Evolutionary conservation across 139 green algal species (phyloP).

Genomic region (Microglena sp.): DNA sequence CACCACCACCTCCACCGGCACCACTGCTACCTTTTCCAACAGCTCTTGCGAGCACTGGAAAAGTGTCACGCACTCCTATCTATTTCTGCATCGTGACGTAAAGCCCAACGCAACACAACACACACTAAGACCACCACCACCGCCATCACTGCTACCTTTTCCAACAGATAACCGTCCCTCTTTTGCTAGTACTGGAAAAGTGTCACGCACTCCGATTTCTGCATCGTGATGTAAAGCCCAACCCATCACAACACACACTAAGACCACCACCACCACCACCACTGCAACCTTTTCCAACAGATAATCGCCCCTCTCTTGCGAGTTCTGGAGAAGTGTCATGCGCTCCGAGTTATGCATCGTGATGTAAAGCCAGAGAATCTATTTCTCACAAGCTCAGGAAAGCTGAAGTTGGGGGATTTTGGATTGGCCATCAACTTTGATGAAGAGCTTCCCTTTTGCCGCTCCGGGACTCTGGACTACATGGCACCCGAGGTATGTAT

Average conservation of each 20-base stretch:
- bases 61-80: too few relatives aligned
- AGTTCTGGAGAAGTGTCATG: constrained; percentile 60
- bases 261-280: too few relatives aligned
- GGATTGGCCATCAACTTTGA: constrained; percentile 60
- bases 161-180: constrained; percentile 60
- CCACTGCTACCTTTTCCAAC: too few relatives aligned
- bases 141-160: too few relatives aligned
- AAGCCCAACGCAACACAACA: too few relatives aligned
- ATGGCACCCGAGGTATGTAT: constrained; percentile 27
- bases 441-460: constrained; percentile 65
- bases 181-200: constrained; percentile 61
- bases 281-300: too few relatives aligned
- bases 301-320: constrained; percentile 67
- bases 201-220: constrained; percentile 54
- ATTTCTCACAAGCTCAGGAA: constrained; percentile 46
- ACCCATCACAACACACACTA: too few relatives aligned
- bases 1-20: too few relatives aligned
- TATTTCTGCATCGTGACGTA: too few relatives aligned
- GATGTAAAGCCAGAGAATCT: constrained; percentile 81
- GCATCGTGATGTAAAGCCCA: constrained; percentile 67
- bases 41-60: too few relatives aligned
- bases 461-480: constrained; percentile 59
- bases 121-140: too few relatives aligned
- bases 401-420: constrained; percentile 66
- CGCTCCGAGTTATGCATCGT: constrained; percentile 53